Percentiles rank a stretch among this genome's conserved stretches.
These are phyloP conservation scores for Sinapis alba DNA, from an alignment of 441 rosid species.

Conservation along the genomic window DNA sequence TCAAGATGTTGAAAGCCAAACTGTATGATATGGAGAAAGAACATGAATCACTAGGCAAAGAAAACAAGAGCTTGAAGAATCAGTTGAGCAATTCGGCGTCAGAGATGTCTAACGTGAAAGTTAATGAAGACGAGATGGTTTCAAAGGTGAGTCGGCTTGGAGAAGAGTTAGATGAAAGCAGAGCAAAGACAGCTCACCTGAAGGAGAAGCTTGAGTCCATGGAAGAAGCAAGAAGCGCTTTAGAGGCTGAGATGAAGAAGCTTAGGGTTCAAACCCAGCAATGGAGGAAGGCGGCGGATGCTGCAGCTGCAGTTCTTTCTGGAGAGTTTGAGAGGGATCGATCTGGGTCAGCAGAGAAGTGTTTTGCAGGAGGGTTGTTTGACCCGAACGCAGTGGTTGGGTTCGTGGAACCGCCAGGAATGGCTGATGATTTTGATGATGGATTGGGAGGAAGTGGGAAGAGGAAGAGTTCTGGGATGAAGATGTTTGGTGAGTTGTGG, in stretches of 20 bases:
- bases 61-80: constrained; percentile 60
- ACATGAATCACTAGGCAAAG: constrained; percentile 45
- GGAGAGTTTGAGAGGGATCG: constrained; percentile 68
- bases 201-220: constrained; percentile 59
- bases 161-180: constrained; percentile 67
- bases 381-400: constrained; percentile 51
- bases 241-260: constrained; percentile 88
- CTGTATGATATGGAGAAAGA: constrained; percentile 67
- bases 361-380: constrained; percentile 64
- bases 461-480: constrained; percentile 78
- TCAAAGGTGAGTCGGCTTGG: constrained; percentile 50
- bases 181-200: constrained; percentile 47
- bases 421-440: constrained; percentile 58
- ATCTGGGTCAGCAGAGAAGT: constrained; percentile 82
- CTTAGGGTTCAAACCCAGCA: constrained; percentile 89
- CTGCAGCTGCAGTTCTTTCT: constrained; percentile 86
- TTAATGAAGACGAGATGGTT: constrained; percentile 55
- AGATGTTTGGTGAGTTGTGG: constrained; percentile 91
- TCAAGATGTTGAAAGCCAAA: constrained; percentile 52
- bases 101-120: constrained; percentile 44
- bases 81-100: constrained; percentile 51
- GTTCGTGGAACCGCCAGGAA: constrained; percentile 45
- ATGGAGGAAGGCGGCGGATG: constrained; percentile 96
- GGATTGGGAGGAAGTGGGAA: constrained; percentile 73
- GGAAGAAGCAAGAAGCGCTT: constrained; percentile 58